A percentile compares a stretch with the other conserved stretches of the same genome.
These are phyloP conservation scores for Viola odorata DNA, from an alignment of 345 rosid species.

Conservation along the genomic window DNA sequence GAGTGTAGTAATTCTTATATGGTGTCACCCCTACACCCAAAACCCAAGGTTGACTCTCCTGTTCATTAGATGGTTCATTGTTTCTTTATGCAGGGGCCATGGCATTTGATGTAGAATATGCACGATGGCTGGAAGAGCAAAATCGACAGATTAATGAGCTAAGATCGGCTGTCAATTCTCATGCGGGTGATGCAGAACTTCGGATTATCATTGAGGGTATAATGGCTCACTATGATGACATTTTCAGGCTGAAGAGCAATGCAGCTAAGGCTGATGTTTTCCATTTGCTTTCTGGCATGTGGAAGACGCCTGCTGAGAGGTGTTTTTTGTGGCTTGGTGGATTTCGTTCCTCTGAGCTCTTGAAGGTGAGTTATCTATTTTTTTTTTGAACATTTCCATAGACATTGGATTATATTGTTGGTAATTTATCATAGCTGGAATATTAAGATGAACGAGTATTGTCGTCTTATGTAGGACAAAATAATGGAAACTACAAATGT, in stretches of 20 bases:
- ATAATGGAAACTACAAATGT: neutral
- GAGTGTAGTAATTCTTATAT: too few relatives aligned
- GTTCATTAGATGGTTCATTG: conserved; percentile 6
- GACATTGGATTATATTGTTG: neutral
- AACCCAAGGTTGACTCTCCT: neutral
- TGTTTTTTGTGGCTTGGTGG: conserved; percentile 99
- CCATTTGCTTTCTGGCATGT: conserved; percentile 96
- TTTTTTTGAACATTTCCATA: neutral
- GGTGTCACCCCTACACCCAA: too few relatives aligned
- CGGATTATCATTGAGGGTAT: conserved; percentile 75
- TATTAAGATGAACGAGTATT: neutral
- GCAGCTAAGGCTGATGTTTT: conserved; percentile 97
- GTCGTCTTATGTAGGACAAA: neutral
- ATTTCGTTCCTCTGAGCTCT: conserved; percentile 95
- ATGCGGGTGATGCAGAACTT: conserved; percentile 93
- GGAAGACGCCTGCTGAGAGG: conserved; percentile 99
- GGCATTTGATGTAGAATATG: conserved; percentile 94
- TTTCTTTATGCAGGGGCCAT: conserved; percentile 66
- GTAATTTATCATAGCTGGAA: neutral
- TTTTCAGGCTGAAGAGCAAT: conserved; percentile 86
- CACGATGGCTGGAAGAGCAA: conserved; percentile 92
- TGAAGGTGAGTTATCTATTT: conserved; percentile 50
- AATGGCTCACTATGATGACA: conserved; percentile 89
- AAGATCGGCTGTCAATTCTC: conserved; percentile 87
- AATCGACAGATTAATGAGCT: conserved; percentile 79